phyloP scores from a whole-genome alignment of 306 rosid species.

The Astragalus glycyphyllos region DNA sequence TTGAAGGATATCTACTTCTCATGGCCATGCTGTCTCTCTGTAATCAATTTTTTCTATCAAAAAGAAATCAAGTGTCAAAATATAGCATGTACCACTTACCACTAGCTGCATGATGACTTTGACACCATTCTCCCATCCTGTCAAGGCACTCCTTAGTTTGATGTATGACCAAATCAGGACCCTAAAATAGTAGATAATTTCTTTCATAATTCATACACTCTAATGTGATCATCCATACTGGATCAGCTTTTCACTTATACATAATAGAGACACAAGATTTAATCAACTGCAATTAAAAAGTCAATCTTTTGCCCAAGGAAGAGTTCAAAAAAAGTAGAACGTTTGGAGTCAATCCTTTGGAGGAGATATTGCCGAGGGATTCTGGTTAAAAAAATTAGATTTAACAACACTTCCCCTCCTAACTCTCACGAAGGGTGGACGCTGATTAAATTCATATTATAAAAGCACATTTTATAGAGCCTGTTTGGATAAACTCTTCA shows the following conservation, averaged over 20 bases:
- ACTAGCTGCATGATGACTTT: slow-evolving; percentile 86
- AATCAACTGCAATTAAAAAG: slow-evolving; percentile 17
- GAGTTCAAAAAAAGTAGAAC: not conserved
- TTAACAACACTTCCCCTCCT: not conserved
- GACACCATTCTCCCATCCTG: slow-evolving; percentile 97
- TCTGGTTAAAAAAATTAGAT: not conserved
- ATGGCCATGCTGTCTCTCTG: not conserved
- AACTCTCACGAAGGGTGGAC: slow-evolving; percentile 21
- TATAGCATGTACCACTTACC: slow-evolving; percentile 64
- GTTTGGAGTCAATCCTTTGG: not conserved
- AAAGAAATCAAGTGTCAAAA: slow-evolving; percentile 30
- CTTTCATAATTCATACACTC: slow-evolving; percentile 26
- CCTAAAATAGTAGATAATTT: slow-evolving; percentile 59
- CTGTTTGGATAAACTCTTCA: not conserved
- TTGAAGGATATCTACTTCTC: slow-evolving; percentile 21
- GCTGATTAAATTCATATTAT: not conserved
- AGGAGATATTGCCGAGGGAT: not conserved
- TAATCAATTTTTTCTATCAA: not conserved
- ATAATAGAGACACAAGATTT: slow-evolving; percentile 23
- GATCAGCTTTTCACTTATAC: slow-evolving; percentile 3
- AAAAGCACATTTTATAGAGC: not conserved
- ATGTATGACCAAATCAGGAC: slow-evolving; percentile 94
- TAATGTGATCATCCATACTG: slow-evolving; percentile 16
- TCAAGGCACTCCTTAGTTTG: slow-evolving; percentile 88
- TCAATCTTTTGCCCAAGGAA: not conserved